Percentiles rank a stretch among this genome's conserved stretches.
phyloP scores from a whole-genome alignment of 345 rosid genomes.

The Sapria himalayana region DNA sequence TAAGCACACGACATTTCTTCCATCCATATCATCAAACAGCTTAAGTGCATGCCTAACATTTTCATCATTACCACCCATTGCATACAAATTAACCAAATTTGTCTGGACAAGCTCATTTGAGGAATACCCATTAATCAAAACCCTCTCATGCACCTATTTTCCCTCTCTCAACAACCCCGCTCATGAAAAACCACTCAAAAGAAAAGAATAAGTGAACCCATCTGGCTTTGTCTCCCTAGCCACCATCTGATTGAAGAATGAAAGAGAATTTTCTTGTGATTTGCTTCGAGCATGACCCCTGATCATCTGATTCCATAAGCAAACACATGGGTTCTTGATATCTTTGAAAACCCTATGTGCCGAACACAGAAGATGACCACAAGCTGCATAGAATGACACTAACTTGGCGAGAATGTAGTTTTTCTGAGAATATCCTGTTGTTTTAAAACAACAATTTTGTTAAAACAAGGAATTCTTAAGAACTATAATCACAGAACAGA shows the following conservation, averaged over 20 bases:
- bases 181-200: slow-evolving; percentile 23
- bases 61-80: not conserved
- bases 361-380: slow-evolving; percentile 5
- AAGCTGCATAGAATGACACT: slow-evolving; percentile 13
- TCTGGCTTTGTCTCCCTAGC: slow-evolving; percentile 14
- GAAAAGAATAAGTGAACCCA: slow-evolving; percentile 26
- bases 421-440: slow-evolving; percentile 19
- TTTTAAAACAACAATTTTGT: no score
- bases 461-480: no score
- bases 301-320: slow-evolving; percentile 36
- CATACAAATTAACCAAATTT: slow-evolving; percentile 28
- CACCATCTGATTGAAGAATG: slow-evolving; percentile 19
- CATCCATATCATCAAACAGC: slow-evolving; percentile 23
- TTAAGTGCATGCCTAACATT: slow-evolving; percentile 11
- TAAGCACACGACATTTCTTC: slow-evolving; percentile 18
- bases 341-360: slow-evolving; percentile 11
- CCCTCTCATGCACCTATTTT: slow-evolving; percentile 25
- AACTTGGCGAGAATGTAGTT: slow-evolving; percentile 16
- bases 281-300: slow-evolving; percentile 17
- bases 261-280: slow-evolving; percentile 11
- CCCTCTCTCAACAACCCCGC: slow-evolving; percentile 18
- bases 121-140: slow-evolving; percentile 17
- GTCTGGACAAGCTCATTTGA: slow-evolving; percentile 21
- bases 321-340: slow-evolving; percentile 14
- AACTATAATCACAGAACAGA: no score